Conservation (phyloP, 2,329 filamentous ascomycete genomes). For the Pseudogymnoascus sp. region DNA sequence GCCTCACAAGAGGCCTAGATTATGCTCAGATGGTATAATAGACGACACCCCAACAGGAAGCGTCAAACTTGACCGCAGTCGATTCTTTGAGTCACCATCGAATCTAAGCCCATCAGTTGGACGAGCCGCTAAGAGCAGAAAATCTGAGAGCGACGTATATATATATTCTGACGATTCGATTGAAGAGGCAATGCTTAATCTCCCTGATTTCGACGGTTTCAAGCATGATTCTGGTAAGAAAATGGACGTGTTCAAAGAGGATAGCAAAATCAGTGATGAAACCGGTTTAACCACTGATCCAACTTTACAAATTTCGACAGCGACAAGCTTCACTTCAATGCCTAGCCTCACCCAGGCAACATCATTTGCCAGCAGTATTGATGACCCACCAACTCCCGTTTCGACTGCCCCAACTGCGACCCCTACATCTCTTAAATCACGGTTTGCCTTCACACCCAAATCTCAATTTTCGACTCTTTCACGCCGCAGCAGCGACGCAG, state of each 20-base stretch:
- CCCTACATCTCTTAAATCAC: neutral
- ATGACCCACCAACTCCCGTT: slow-evolving; percentile 19
- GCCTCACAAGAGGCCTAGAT: slow-evolving; percentile 40
- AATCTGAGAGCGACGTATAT: slow-evolving; percentile 35
- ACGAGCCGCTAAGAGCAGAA: slow-evolving; percentile 27
- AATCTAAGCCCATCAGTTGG: slow-evolving; percentile 33
- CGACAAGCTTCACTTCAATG: slow-evolving; percentile 7
- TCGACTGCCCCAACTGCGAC: neutral
- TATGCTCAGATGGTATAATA: slow-evolving; percentile 38
- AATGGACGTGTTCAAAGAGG: neutral
- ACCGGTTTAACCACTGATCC: neutral
- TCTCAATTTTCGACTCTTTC: slow-evolving; percentile 12
- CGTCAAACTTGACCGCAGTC: slow-evolving; percentile 33
- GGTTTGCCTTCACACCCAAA: neutral
- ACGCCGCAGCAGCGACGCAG: neutral
- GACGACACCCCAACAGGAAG: slow-evolving; percentile 27
- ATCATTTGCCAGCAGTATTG: slow-evolving; percentile 18
- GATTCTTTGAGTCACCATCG: slow-evolving; percentile 35
- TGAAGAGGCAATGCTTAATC: slow-evolving; percentile 39
- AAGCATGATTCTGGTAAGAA: slow-evolving; percentile 9
- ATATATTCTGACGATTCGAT: slow-evolving; percentile 46
- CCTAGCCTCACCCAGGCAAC: slow-evolving; percentile 18
- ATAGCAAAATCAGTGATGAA: neutral
- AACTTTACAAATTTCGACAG: neutral
- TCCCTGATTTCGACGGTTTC: slow-evolving; percentile 30